Evolutionary conservation across 1,139 yeast species (phyloP).

Genomic region (Yamadazyma blattariae): DNA sequence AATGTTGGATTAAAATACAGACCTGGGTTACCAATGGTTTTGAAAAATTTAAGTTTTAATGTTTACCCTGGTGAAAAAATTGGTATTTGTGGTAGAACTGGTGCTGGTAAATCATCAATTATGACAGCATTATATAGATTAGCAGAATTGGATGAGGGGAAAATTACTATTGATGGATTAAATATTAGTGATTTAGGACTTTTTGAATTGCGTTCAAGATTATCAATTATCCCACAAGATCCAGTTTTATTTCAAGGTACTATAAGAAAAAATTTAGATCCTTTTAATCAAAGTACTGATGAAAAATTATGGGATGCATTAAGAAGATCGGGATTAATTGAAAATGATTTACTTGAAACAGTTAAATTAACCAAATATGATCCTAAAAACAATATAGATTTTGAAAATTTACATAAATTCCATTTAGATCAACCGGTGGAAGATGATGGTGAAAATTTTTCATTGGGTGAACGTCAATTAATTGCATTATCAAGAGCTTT

Average conservation of each 20-base stretch:
- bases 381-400: slow-evolving; percentile 16
- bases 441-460: slow-evolving; percentile 39
- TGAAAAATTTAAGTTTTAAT: slow-evolving; percentile 74
- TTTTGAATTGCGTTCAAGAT: slow-evolving; percentile 53
- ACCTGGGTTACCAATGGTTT: slow-evolving; percentile 81
- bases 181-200: slow-evolving; percentile 69
- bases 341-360: slow-evolving; percentile 33
- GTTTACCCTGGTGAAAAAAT: slow-evolving; percentile 79
- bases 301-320: slow-evolving; percentile 51
- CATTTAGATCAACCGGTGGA: slow-evolving; percentile 36
- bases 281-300: slow-evolving; percentile 53
- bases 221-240: slow-evolving; percentile 78
- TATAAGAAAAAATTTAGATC: slow-evolving; percentile 65
- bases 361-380: slow-evolving; percentile 24
- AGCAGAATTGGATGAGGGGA: slow-evolving; percentile 82
- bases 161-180: slow-evolving; percentile 75
- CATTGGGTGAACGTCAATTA: slow-evolving; percentile 41
- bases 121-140: slow-evolving; percentile 91
- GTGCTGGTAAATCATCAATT: slow-evolving; percentile 96
- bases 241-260: slow-evolving; percentile 71
- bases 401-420: slow-evolving; percentile 40
- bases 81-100: slow-evolving; percentile 97
- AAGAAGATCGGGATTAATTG: slow-evolving; percentile 62
- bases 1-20: slow-evolving; percentile 82
- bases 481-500: slow-evolving; percentile 42